phyloP scores from a whole-genome alignment of 352 stramenopile genomes.

The Phytophthora fragariaefolia region DNA sequence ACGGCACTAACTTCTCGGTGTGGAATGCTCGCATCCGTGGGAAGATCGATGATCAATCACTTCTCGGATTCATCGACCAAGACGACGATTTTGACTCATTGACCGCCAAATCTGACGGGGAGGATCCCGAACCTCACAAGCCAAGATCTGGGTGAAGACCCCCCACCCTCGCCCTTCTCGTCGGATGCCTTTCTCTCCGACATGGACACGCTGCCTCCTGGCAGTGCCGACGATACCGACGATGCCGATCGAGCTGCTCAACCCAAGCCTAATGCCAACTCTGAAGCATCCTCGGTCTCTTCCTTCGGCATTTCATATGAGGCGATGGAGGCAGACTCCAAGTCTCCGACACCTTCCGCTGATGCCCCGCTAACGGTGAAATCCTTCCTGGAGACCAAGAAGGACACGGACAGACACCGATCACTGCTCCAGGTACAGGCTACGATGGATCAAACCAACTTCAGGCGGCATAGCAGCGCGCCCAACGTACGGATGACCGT shows the following conservation, averaged over 20 bases:
- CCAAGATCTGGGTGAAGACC: background rate
- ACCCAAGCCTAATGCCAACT: background rate
- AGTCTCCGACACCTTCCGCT: too few relatives aligned
- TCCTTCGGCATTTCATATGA: background rate
- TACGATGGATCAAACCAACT: background rate
- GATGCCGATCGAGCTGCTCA: background rate
- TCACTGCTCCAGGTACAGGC: background rate
- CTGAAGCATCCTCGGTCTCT: background rate
- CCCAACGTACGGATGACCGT: background rate
- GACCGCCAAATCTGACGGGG: background rate
- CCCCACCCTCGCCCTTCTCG: background rate
- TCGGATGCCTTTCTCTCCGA: background rate
- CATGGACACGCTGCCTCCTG: background rate
- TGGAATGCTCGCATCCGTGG: constrained; percentile 19
- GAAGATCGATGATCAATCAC: constrained; percentile 15
- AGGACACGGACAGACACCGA: background rate
- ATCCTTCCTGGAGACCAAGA: background rate
- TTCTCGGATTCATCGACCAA: constrained; percentile 18
- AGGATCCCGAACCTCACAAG: too few relatives aligned
- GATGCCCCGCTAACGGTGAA: background rate
- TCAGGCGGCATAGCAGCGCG: background rate
- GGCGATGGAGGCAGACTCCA: background rate
- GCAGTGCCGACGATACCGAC: background rate
- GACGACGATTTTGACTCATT: constrained; percentile 6
- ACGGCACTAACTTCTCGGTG: constrained; percentile 16